These are phyloP conservation scores for Gossypium stocksii DNA, from an alignment of 345 rosid species.

Conservation along the genomic window DNA sequence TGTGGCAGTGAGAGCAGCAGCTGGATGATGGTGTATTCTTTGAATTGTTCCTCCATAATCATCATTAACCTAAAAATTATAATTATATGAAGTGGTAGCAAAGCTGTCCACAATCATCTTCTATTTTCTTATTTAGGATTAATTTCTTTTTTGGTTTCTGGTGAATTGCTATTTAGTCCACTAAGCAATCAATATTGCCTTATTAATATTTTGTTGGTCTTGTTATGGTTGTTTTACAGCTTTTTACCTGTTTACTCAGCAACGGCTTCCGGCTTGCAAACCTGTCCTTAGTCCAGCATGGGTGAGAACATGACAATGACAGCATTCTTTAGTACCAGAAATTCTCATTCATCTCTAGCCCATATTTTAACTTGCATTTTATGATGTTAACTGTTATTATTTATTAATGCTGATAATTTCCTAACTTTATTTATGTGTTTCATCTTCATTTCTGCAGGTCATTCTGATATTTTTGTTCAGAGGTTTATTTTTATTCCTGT, in stretches of 20 bases:
- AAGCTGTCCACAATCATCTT: not conserved
- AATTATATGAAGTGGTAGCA: not conserved
- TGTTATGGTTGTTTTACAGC: conserved; percentile 33
- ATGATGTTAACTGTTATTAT: not conserved
- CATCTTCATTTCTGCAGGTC: conserved; percentile 61
- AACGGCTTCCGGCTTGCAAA: conserved; percentile 78
- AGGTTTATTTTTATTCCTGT: conserved; percentile 59
- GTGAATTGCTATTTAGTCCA: not conserved
- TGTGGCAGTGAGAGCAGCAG: not conserved
- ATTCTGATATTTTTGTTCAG: conserved; percentile 44
- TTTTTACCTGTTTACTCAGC: conserved; percentile 62
- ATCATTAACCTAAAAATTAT: not conserved
- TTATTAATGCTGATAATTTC: conserved; percentile 41
- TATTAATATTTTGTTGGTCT: not conserved
- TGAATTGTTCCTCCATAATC: not conserved
- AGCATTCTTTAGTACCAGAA: not conserved
- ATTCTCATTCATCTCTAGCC: not conserved
- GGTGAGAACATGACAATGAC: conserved; percentile 36
- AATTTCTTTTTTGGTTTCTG: not conserved
- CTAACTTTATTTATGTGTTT: conserved; percentile 38
- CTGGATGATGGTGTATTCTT: not conserved
- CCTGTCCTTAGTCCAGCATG: conserved; percentile 73
- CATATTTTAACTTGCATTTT: conserved; percentile 7
- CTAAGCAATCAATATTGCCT: not conserved
- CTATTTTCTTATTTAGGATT: too few relatives aligned